phyloP scores from a whole-genome alignment of 768 basidiomycete genomes.

The Chiua virens region DNA sequence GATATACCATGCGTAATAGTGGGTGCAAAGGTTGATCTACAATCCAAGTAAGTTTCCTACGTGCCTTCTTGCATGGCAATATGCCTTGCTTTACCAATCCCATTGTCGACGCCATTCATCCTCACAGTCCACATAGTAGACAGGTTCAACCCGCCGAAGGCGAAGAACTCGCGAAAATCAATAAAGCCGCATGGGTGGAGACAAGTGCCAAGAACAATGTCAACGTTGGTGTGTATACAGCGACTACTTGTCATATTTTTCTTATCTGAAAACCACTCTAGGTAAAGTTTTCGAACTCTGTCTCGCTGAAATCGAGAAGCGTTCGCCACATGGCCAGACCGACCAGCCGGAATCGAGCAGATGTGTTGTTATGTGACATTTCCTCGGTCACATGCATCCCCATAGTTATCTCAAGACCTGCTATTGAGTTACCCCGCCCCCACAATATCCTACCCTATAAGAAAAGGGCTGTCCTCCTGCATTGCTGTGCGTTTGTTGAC shows the following conservation, averaged over 20 bases:
- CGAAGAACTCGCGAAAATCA: conserved; percentile 66
- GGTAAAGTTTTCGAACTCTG: conserved; percentile 85
- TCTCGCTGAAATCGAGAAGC: conserved; percentile 80
- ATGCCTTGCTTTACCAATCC: conserved; percentile 7
- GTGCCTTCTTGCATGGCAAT: conserved; percentile 5
- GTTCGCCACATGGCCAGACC: conserved; percentile 50
- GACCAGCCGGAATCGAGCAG: conserved; percentile 43
- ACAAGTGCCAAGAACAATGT: conserved; percentile 84
- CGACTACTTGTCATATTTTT: neutral
- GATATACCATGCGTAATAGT: conserved; percentile 93
- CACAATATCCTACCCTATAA: conserved; percentile 31
- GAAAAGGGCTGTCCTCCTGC: conserved; percentile 21
- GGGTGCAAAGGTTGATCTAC: conserved; percentile 87
- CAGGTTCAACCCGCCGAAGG: conserved; percentile 78
- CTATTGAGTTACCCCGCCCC: conserved; percentile 31
- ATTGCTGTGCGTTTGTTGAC: conserved; percentile 31
- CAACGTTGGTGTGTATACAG: conserved; percentile 77
- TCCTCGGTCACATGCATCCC: conserved; percentile 9
- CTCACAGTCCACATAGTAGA: conserved; percentile 47
- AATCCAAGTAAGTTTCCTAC: conserved; percentile 56
- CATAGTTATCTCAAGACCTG: conserved; percentile 19
- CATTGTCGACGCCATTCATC: conserved; percentile 22
- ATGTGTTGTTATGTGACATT: conserved; percentile 57
- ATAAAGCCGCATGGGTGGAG: conserved; percentile 81
- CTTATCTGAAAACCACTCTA: conserved; percentile 25